phyloP scores from a whole-genome alignment of 2,329 filamentous ascomycete genomes.

The Ascochyta pisi region DNA sequence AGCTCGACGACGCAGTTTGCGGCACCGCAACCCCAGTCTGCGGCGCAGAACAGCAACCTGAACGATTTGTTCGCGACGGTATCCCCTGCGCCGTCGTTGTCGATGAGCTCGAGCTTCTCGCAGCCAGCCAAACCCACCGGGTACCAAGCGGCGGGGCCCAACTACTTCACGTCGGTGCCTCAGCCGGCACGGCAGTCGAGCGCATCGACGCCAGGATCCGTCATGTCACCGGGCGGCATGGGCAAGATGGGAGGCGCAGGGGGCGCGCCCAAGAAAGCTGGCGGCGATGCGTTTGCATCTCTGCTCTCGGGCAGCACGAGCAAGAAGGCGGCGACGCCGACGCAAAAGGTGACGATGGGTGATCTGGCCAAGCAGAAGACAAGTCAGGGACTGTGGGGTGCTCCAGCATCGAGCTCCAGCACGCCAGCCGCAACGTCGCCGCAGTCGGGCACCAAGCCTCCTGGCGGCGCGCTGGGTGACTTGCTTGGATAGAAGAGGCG shows the following conservation, averaged over 20 bases:
- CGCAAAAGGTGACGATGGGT: constrained; percentile 76
- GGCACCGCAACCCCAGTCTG: constrained; percentile 84
- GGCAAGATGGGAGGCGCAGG: constrained; percentile 45
- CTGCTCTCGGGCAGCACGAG: constrained; percentile 80
- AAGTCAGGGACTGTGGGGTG: constrained; percentile 91
- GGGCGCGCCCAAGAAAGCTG: constrained; percentile 55
- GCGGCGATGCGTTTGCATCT: constrained; percentile 87
- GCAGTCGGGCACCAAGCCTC: constrained; percentile 42
- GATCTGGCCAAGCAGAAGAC: constrained; percentile 99
- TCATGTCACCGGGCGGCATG: constrained; percentile 45
- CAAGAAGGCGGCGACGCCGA: constrained; percentile 72
- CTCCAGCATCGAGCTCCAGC: constrained; percentile 58
- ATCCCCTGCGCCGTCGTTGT: constrained; percentile 67
- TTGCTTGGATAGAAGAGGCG: too few species aligned
- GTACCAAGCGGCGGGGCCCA: constrained; percentile 81
- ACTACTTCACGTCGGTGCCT: constrained; percentile 89
- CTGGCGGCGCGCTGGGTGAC: constrained; percentile 46
- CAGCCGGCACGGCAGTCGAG: constrained; percentile 44
- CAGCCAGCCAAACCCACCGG: constrained; percentile 64
- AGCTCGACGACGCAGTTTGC: constrained; percentile 74
- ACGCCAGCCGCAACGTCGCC: constrained; percentile 39
- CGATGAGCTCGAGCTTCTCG: constrained; percentile 48
- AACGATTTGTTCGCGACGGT: constrained; percentile 83
- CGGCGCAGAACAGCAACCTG: constrained; percentile 78
- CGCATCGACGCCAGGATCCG: constrained; percentile 51